Percentiles rank a stretch among this genome's conserved stretches.
phyloP scores from a whole-genome alignment of 306 rosid species.

The Castanopsis chinensis region DNA sequence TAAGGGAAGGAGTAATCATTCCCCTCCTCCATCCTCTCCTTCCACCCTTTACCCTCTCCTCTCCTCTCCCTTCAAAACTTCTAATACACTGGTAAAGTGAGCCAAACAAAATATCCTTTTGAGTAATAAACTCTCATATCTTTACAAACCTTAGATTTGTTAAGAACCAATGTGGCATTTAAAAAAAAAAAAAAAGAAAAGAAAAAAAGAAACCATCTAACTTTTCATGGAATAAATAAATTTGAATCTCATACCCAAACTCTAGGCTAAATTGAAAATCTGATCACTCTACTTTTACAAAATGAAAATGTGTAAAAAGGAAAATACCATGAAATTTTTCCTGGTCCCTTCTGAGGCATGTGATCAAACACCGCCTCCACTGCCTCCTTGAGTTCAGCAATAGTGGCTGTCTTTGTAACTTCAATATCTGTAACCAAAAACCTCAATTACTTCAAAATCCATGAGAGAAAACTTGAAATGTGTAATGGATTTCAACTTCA shows the following conservation, averaged over 20 bases:
- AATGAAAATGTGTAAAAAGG: background rate
- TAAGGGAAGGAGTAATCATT: no score
- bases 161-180: background rate
- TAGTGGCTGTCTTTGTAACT: conserved; percentile 59
- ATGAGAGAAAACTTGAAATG: background rate
- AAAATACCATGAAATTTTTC: conserved; percentile 77
- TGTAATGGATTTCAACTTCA: background rate
- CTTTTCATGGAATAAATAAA: background rate
- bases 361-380: conserved; percentile 66
- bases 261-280: background rate
- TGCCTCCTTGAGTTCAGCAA: conserved; percentile 62
- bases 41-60: no score
- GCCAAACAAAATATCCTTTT: background rate
- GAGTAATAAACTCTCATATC: background rate
- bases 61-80: no score
- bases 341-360: conserved; percentile 72
- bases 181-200: no score
- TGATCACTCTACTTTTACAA: background rate
- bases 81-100: background rate
- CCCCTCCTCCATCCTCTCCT: no score
- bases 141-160: background rate
- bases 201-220: background rate
- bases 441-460: conserved; percentile 15
- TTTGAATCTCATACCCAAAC: background rate
- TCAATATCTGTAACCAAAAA: conserved; percentile 57